Evolutionary conservation across 2,329 filamentous ascomycete species (phyloP).

Genomic region (Fusarium decemcellulare): DNA sequence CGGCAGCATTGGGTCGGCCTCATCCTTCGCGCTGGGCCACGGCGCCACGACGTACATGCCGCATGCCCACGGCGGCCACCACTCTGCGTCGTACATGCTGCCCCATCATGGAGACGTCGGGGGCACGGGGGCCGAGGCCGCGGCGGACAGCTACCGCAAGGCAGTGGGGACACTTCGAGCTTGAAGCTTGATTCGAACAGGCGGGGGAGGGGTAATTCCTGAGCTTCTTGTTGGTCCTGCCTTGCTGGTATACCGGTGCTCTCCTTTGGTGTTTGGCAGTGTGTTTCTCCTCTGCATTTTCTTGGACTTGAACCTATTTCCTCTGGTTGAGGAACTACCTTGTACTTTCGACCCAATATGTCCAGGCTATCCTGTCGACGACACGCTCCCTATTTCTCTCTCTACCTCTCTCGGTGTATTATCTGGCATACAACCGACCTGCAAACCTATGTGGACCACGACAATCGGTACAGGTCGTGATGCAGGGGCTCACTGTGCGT

Average conservation of each 20-base stretch:
- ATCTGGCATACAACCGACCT: background rate
- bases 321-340: slow-evolving; percentile 12
- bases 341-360: slow-evolving; percentile 7
- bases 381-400: background rate
- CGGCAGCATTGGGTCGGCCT: slow-evolving; percentile 3
- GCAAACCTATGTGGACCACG: slow-evolving; percentile 9
- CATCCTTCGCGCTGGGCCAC: slow-evolving; percentile 29
- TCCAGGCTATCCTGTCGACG: background rate
- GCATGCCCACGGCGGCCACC: slow-evolving; percentile 10
- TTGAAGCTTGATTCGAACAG: slow-evolving; percentile 3
- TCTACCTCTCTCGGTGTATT: background rate
- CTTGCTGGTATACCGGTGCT: background rate
- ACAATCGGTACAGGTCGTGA: slow-evolving; percentile 14
- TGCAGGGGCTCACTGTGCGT: slow-evolving; percentile 10
- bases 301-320: background rate
- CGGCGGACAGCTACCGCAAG: slow-evolving; percentile 38
- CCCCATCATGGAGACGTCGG: slow-evolving; percentile 29
- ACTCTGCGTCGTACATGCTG: slow-evolving; percentile 38
- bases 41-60: slow-evolving; percentile 23
- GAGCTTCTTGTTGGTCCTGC: background rate
- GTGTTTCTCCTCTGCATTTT: slow-evolving; percentile 13
- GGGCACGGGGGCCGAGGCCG: slow-evolving; percentile 17
- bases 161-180: slow-evolving; percentile 30
- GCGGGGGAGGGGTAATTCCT: background rate
- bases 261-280: slow-evolving; percentile 2